A percentile compares a stretch with the other conserved stretches of the same genome.
Evolutionary conservation across 2,329 filamentous ascomycete genomes (phyloP).

Genomic region (Myotisia sp.): DNA sequence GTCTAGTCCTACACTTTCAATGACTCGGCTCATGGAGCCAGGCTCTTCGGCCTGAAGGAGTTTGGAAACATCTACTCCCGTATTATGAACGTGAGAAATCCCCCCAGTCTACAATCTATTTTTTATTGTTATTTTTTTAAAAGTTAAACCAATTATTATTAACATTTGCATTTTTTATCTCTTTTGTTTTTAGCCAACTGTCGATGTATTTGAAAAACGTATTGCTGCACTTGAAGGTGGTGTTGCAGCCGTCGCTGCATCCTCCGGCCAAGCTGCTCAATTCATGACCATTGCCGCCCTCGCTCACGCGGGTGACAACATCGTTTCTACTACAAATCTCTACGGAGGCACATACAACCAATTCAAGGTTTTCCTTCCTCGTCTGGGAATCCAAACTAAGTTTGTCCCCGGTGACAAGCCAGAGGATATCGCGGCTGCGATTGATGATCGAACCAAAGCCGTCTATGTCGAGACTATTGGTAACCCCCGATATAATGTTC

Average conservation of each 20-base stretch:
- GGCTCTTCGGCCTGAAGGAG: conserved; percentile 92
- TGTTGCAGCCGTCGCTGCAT: conserved; percentile 66
- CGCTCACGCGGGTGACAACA: conserved; percentile 82
- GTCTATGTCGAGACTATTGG: conserved; percentile 86
- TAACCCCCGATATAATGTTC: conserved; percentile 86
- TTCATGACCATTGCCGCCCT: conserved; percentile 79
- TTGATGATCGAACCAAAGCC: conserved; percentile 87
- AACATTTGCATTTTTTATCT: conserved; percentile 1
- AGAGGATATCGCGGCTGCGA: conserved; percentile 63
- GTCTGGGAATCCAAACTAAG: conserved; percentile 77
- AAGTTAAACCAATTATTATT: not conserved
- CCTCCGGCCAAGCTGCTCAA: conserved; percentile 80
- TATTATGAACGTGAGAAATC: conserved; percentile 65
- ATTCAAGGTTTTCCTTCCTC: conserved; percentile 77
- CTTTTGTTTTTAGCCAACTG: conserved; percentile 51
- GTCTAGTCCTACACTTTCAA: conserved; percentile 75
- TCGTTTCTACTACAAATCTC: conserved; percentile 75
- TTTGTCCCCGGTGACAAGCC: conserved; percentile 71
- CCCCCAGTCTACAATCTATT: not conserved
- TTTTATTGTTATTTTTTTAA: no score
- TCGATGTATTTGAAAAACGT: conserved; percentile 92
- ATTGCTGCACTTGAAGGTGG: conserved; percentile 93
- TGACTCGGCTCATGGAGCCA: conserved; percentile 87
- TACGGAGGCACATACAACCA: conserved; percentile 97
- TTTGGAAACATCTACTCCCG: conserved; percentile 96